Evolutionary conservation across 176 grass and related monocot genomes (phyloP).

Genomic region (Olyra latifolia): DNA sequence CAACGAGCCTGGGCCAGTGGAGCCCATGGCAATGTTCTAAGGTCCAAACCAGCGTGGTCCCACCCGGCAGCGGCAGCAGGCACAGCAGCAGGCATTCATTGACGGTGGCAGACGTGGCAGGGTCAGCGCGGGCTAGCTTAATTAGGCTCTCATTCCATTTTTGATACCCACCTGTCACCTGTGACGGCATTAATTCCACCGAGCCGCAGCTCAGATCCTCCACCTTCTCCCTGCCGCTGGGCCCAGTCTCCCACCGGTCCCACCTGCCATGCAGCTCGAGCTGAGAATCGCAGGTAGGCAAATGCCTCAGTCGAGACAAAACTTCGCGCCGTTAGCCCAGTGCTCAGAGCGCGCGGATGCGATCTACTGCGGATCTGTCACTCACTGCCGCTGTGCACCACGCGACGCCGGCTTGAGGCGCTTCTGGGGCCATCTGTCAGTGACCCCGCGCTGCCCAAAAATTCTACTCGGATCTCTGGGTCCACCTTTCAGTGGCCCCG

Average conservation of each 20-base stretch:
- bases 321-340: not conserved
- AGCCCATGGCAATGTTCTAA: not conserved
- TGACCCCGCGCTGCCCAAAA: not conserved
- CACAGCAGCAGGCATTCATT: slow-evolving; percentile 25
- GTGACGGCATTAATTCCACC: slow-evolving; percentile 34
- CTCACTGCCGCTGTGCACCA: not conserved
- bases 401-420: not conserved
- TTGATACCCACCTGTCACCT: slow-evolving; percentile 35
- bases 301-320: slow-evolving; percentile 44
- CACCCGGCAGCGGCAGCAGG: slow-evolving; percentile 21
- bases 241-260: accelerated
- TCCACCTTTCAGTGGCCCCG: too few relatives aligned
- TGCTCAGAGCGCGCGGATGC: not conserved
- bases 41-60: slow-evolving; percentile 37
- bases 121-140: not conserved
- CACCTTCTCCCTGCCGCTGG: not conserved
- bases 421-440: slow-evolving; percentile 30
- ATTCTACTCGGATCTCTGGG: not conserved
- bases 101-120: slow-evolving; percentile 34
- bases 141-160: slow-evolving; percentile 35
- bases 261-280: not conserved
- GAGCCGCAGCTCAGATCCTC: not conserved
- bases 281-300: accelerated
- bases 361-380: slow-evolving; percentile 20
- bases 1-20: not conserved